phyloP scores from a whole-genome alignment of 2,329 filamentous ascomycete species.

The Trichothecium roseum region DNA sequence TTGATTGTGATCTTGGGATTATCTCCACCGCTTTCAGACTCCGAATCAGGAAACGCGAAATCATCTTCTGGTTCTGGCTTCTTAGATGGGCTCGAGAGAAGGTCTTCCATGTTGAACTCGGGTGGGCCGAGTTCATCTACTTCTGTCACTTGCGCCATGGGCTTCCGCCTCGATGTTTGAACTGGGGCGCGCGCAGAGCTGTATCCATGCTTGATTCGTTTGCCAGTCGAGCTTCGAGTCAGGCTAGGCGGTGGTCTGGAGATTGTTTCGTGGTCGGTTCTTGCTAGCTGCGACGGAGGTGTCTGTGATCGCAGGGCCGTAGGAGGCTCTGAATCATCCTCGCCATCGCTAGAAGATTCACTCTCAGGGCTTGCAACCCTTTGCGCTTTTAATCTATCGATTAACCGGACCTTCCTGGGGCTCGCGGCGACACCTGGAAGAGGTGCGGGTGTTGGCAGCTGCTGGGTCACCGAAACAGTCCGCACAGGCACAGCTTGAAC shows the following conservation, averaged over 20 bases:
- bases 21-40: constrained; percentile 13
- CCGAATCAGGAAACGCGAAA: constrained; percentile 16
- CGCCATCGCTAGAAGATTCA: not conserved
- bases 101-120: constrained; percentile 3
- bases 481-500: no score
- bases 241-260: not conserved
- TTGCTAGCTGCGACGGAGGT: constrained; percentile 1
- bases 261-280: constrained; percentile 1
- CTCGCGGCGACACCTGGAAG: no score
- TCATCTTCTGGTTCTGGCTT: constrained; percentile 6
- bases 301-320: not conserved
- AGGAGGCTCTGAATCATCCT: not conserved
- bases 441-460: no score
- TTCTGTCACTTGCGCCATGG: not conserved
- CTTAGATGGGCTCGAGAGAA: constrained; percentile 2
- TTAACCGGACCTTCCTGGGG: constrained; percentile 4
- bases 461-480: no score
- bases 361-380: constrained; percentile 1
- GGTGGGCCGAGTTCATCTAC: not conserved
- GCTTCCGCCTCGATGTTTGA: constrained; percentile 2
- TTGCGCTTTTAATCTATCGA: constrained; percentile 5
- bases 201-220: constrained; percentile 6
- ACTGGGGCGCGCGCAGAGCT: constrained; percentile 3
- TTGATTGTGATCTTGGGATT: constrained; percentile 41
- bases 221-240: constrained; percentile 2